These are phyloP conservation scores for Colletotrichum tropicale DNA, from an alignment of 2,329 filamentous ascomycete species.

Conservation along the genomic window DNA sequence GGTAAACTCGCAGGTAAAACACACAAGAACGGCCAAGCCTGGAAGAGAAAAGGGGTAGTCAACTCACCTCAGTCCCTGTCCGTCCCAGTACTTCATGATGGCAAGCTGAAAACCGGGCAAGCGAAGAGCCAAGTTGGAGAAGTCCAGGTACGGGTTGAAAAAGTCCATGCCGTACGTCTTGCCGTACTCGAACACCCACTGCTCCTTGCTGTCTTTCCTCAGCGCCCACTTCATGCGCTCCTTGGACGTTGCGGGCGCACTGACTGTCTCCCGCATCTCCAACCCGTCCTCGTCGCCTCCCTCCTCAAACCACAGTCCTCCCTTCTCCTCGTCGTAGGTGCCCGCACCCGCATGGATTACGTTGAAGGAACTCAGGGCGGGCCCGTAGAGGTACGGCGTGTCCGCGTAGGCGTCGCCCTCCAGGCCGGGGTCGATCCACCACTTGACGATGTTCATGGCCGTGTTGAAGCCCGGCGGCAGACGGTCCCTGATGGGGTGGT, in stretches of 20 bases:
- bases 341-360: constrained; percentile 68
- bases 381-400: constrained; percentile 83
- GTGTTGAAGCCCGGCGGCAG: constrained; percentile 87
- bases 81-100: constrained; percentile 82
- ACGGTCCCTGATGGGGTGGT: constrained; percentile 83
- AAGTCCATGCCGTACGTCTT: constrained; percentile 68
- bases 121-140: constrained; percentile 72
- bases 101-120: constrained; percentile 76
- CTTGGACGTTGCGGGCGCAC: constrained; percentile 57
- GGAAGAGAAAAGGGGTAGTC: not conserved
- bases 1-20: not conserved
- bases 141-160: constrained; percentile 92
- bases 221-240: constrained; percentile 66
- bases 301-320: constrained; percentile 66
- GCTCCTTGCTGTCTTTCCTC: constrained; percentile 49
- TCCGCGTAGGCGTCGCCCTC: constrained; percentile 92
- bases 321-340: constrained; percentile 49
- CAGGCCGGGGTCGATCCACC: constrained; percentile 89
- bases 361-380: constrained; percentile 82
- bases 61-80: constrained; percentile 74
- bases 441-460: constrained; percentile 84
- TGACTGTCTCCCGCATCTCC: constrained; percentile 46
- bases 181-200: constrained; percentile 60
- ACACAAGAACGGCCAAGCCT: not conserved
- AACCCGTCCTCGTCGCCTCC: constrained; percentile 65